Percentiles rank a stretch among this genome's conserved stretches.
Conservation (phyloP, 2,329 filamentous ascomycete genomes). For the Scopulariopsis brevicaulis region DNA sequence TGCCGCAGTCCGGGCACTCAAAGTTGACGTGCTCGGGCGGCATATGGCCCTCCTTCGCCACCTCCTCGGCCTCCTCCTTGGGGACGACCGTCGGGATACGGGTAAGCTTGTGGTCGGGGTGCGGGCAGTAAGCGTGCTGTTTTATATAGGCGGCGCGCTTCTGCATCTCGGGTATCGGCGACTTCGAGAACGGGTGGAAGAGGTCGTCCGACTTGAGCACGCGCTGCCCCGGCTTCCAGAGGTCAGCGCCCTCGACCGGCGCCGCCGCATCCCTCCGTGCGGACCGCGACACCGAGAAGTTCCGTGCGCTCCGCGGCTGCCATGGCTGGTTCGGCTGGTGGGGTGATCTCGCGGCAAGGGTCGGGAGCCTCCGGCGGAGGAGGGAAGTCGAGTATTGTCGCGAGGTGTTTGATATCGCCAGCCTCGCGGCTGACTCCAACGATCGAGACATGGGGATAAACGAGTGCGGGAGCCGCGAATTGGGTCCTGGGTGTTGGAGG, state of each 20-base stretch:
- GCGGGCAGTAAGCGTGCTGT: constrained; percentile 87
- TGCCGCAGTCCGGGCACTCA: constrained; percentile 91
- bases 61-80: constrained; percentile 46
- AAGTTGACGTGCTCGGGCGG: constrained; percentile 78
- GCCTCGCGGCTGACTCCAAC: constrained; percentile 9
- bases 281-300: constrained; percentile 4
- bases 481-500: background rate
- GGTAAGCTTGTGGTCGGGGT: constrained; percentile 74
- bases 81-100: constrained; percentile 53
- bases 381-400: constrained; percentile 4
- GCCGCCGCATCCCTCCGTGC: constrained; percentile 1
- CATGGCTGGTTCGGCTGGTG: background rate
- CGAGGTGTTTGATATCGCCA: constrained; percentile 7
- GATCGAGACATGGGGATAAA: constrained; percentile 6
- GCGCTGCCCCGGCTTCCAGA: constrained; percentile 12
- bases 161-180: constrained; percentile 80
- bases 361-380: background rate
- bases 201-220: constrained; percentile 64
- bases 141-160: constrained; percentile 82
- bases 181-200: constrained; percentile 85
- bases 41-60: constrained; percentile 34
- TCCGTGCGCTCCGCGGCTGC: background rate
- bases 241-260: constrained; percentile 8
- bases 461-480: background rate
- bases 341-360: background rate